Base-by-base conservation (phyloP, 805 yeast species). In the Yarrowia osloensis region DNA sequence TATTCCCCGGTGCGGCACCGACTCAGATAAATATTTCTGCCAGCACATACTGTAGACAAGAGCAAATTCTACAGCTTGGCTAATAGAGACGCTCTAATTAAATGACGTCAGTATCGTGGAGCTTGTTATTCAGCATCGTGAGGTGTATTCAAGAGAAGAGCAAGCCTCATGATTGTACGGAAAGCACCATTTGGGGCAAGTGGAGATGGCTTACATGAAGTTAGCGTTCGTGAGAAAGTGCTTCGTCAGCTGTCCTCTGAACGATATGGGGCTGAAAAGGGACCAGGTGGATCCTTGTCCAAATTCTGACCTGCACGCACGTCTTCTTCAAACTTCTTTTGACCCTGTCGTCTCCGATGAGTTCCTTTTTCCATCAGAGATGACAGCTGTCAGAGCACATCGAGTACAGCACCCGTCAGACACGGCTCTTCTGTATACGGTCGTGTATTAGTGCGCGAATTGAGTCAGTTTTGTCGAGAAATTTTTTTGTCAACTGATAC, bases 81-180 rank as follows among this genome's bases (percentile, higher is more conserved):
- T 15, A 50, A 4, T 31, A 19, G 40, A 21, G 13, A 8, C 19
- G 29, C 29, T 33, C 40, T 13, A 21, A 17, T 17, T 4, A 26
- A 33, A 21, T 21, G 57, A 50, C 57, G 21, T 50, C 57, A 31
- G 57, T n/a, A n/a, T 33, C 3, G 19, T 9, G 11, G 40, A 50
- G 40, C 17, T 50, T 50, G 57, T 50, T 50, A 50, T 50, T 50
- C 40, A 50, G 57, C 55, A 50, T 24, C 33, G 5, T 12, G 49
- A 19, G 19, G 29, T 21, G 47, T 42, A 17, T 13, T 12, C 6
- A 11, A 5, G 13, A 15, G 35, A 33, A 13, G 17, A 33, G 35
- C 35, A 33, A 37, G 40, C 19, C 21, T 37, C 9, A n/a, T 17
- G 19, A 3, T 2, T 17, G 9, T 37, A 21, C 17, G 9, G 9